Conservation (phyloP, 2,329 filamentous ascomycete genomes). For the Penicillium sp. region DNA sequence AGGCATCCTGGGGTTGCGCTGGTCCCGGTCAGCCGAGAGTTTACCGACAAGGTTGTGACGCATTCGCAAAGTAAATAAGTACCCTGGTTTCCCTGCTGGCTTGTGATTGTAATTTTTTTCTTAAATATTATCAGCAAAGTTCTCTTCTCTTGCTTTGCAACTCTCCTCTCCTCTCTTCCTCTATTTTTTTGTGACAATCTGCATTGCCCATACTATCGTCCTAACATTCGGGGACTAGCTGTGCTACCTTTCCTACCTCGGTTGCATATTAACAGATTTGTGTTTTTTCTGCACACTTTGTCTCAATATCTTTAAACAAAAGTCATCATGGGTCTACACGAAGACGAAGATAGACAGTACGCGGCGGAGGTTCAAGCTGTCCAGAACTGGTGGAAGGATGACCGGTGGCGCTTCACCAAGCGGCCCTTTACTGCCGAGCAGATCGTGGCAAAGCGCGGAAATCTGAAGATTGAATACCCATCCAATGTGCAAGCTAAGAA, state of each 20-base stretch:
- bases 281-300: background rate
- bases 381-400: slow-evolving; percentile 91
- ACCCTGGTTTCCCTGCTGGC: slow-evolving; percentile 29
- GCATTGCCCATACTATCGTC: slow-evolving; percentile 4
- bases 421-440: slow-evolving; percentile 93
- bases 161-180: slow-evolving; percentile 7
- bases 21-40: slow-evolving; percentile 42
- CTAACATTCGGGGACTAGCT: slow-evolving; percentile 7
- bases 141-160: background rate
- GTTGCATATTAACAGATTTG: slow-evolving; percentile 10
- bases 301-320: slow-evolving; percentile 17
- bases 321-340: slow-evolving; percentile 45
- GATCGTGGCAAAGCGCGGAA: slow-evolving; percentile 93
- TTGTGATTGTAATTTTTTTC: slow-evolving; percentile 24
- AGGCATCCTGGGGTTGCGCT: slow-evolving; percentile 20
- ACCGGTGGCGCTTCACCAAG: slow-evolving; percentile 90
- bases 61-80: slow-evolving; percentile 31
- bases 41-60: slow-evolving; percentile 39
- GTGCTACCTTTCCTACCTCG: slow-evolving; percentile 5
- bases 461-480: slow-evolving; percentile 85
- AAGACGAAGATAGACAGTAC: slow-evolving; percentile 73
- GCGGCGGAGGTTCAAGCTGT: slow-evolving; percentile 81
- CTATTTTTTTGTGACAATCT: background rate
- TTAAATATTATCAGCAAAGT: background rate
- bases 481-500: slow-evolving; percentile 91